Percentiles rank a stretch among this genome's conserved stretches.
Evolutionary conservation across 1,284 basidiomycete species (phyloP).

Genomic region (Ceratobasidium sp.): DNA sequence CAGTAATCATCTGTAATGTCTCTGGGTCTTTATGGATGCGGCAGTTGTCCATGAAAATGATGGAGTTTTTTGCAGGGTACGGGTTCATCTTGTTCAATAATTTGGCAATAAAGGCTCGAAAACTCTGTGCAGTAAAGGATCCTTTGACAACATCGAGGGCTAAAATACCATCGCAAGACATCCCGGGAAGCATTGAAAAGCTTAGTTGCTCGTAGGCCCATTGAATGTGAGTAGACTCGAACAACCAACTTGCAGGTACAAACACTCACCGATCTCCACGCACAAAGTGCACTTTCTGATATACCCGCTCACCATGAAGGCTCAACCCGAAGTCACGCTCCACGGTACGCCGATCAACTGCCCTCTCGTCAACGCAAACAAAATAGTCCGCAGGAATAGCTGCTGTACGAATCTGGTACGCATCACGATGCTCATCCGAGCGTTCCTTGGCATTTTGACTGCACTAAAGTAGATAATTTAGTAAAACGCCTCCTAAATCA

Average conservation of each 20-base stretch:
- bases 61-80: slow-evolving; percentile 49
- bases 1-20: slow-evolving; percentile 47
- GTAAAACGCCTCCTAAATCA: background rate
- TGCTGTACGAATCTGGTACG: background rate
- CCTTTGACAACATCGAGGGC: slow-evolving; percentile 37
- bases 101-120: slow-evolving; percentile 33
- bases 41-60: slow-evolving; percentile 52
- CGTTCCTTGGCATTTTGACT: background rate
- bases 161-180: slow-evolving; percentile 43
- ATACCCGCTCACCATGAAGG: slow-evolving; percentile 35
- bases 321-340: slow-evolving; percentile 33
- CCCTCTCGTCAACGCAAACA: slow-evolving; percentile 46
- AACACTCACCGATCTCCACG: slow-evolving; percentile 41
- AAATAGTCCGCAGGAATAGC: slow-evolving; percentile 41
- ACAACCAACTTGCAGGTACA: slow-evolving; percentile 45
- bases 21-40: slow-evolving; percentile 50
- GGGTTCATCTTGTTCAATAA: slow-evolving; percentile 46
- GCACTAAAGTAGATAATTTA: background rate
- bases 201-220: slow-evolving; percentile 36
- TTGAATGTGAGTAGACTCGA: no score
- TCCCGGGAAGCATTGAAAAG: slow-evolving; percentile 43
- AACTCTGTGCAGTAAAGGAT: slow-evolving; percentile 43
- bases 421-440: background rate
- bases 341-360: slow-evolving; percentile 38
- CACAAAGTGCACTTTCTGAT: slow-evolving; percentile 29